Conservation (phyloP, 345 rosid species). For the Anacardium occidentale region DNA sequence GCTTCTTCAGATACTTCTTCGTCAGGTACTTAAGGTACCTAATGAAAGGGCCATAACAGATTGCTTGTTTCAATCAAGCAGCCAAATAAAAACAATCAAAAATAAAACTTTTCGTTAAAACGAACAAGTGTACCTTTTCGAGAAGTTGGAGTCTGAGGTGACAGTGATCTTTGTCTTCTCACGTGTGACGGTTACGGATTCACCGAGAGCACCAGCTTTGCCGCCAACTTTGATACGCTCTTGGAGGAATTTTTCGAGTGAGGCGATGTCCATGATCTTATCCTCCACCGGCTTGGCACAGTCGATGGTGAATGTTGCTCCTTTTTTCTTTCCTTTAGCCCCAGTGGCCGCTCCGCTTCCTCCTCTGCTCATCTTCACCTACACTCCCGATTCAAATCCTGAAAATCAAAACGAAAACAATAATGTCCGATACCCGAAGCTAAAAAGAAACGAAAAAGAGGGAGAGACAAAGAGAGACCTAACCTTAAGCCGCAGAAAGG, state of each 20-base stretch:
- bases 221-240: constrained; percentile 86
- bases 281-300: constrained; percentile 76
- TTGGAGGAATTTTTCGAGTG: constrained; percentile 77
- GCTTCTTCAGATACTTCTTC: constrained; percentile 90
- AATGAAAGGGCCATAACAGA: background rate
- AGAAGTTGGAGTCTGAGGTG: constrained; percentile 68
- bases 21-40: constrained; percentile 91
- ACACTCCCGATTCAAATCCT: constrained; percentile 7
- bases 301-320: constrained; percentile 58
- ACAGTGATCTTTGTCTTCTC: constrained; percentile 58
- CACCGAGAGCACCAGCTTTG: constrained; percentile 78
- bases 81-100: background rate
- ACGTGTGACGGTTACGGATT: constrained; percentile 46
- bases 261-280: constrained; percentile 75
- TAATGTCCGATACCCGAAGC: background rate
- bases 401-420: background rate
- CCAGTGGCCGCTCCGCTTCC: constrained; percentile 19
- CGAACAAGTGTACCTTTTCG: constrained; percentile 54
- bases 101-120: too few species aligned
- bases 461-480: background rate
- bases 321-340: constrained; percentile 61
- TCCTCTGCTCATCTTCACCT: constrained; percentile 33
- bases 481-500: constrained; percentile 13
- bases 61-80: background rate
- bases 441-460: background rate